phyloP scores from a whole-genome alignment of 2,329 filamentous ascomycete genomes.

The Pseudocercospora pini-densiflorae region DNA sequence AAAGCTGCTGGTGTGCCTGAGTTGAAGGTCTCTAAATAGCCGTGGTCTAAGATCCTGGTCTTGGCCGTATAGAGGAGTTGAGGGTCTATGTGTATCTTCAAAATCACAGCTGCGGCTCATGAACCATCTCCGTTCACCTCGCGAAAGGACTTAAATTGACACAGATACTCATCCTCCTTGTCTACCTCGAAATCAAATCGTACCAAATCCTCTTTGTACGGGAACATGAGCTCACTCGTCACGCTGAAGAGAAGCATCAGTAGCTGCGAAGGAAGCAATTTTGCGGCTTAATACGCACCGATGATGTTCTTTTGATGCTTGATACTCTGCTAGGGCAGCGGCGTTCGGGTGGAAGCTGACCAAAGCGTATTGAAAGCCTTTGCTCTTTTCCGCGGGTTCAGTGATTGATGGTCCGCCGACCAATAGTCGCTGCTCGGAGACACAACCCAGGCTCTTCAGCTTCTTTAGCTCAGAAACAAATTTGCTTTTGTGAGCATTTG shows the following conservation, averaged over 20 bases:
- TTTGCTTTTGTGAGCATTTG: conserved; percentile 47
- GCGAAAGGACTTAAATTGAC: conserved; percentile 6
- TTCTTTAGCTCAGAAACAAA: conserved; percentile 56
- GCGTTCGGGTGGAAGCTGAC: conserved; percentile 57
- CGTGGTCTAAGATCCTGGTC: not conserved
- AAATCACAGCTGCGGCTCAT: too few relatives aligned
- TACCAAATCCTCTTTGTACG: conserved; percentile 58
- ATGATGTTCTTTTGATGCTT: conserved; percentile 56
- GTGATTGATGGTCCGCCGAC: conserved; percentile 61
- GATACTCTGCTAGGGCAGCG: conserved; percentile 56
- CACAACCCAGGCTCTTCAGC: conserved; percentile 55
- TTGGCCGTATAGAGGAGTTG: too few relatives aligned
- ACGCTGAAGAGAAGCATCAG: conserved; percentile 46
- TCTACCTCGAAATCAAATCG: conserved; percentile 61
- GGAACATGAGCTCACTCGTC: conserved; percentile 56
- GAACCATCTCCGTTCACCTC: too few relatives aligned
- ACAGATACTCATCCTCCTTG: conserved; percentile 43
- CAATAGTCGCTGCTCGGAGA: conserved; percentile 54
- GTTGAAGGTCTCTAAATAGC: not conserved
- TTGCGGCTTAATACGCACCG: too few relatives aligned
- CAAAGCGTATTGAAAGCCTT: conserved; percentile 58
- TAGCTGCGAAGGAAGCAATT: too few relatives aligned
- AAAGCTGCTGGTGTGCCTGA: not conserved
- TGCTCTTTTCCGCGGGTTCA: conserved; percentile 56
- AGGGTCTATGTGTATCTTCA: too few relatives aligned